Evolutionary conservation across 1,284 basidiomycete genomes (phyloP).

Genomic region (Coriolopsis trogii): DNA sequence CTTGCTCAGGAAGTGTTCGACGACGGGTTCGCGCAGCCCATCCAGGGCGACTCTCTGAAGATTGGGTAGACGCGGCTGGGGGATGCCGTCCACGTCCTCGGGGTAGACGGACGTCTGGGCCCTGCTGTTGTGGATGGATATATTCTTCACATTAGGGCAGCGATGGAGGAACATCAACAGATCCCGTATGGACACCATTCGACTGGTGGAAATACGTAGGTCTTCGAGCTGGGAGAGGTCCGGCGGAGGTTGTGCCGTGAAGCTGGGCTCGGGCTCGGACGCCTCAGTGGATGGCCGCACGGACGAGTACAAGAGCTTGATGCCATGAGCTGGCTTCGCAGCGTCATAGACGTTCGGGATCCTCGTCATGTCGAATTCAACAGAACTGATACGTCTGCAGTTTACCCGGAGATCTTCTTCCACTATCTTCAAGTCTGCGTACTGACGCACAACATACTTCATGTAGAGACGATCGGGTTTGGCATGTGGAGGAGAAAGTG

Average conservation of each 20-base stretch:
- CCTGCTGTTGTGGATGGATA: conserved; percentile 3
- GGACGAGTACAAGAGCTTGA: too few relatives aligned
- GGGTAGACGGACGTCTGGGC: background rate
- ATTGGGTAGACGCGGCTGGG: conserved; percentile 3
- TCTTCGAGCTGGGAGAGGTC: background rate
- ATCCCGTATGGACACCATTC: conserved; percentile 3
- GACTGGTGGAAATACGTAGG: conserved; percentile 4
- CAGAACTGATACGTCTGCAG: too few relatives aligned
- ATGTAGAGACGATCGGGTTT: conserved; percentile 1
- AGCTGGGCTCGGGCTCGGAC: background rate
- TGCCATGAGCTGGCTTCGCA: too few relatives aligned
- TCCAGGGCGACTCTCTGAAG: conserved; percentile 6
- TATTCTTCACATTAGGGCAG: conserved; percentile 5
- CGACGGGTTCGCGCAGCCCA: conserved; percentile 5
- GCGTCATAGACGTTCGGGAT: too few relatives aligned
- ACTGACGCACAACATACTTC: too few relatives aligned
- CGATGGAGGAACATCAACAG: conserved; percentile 9
- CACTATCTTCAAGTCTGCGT: too few relatives aligned
- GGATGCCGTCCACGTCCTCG: background rate
- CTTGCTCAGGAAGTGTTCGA: conserved; percentile 3
- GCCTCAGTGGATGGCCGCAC: background rate
- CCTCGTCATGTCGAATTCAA: too few relatives aligned
- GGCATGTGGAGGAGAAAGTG: conserved; percentile 1
- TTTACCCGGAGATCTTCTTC: too few relatives aligned
- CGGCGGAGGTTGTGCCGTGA: background rate